These are phyloP conservation scores for Scheffersomyces amazonensis DNA, from an alignment of 805 yeast species.

Conservation along the genomic window DNA sequence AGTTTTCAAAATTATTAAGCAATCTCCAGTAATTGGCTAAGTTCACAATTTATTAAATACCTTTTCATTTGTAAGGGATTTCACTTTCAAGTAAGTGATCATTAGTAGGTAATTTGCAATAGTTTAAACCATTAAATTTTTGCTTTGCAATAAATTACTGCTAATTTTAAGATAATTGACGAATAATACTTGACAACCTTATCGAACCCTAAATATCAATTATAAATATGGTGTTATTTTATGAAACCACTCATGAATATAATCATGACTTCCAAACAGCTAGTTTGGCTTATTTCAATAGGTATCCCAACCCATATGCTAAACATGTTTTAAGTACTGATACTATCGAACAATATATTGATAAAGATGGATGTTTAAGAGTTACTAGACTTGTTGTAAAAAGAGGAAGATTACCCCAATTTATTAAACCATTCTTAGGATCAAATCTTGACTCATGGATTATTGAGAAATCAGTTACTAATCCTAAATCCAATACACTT, in stretches of 20 bases:
- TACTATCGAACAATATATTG: constrained; percentile 61
- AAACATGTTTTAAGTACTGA: constrained; percentile 83
- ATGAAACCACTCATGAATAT: constrained; percentile 28
- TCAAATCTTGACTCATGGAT: constrained; percentile 73
- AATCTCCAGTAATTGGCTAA: no score
- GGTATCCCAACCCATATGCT: constrained; percentile 74
- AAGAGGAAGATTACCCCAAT: constrained; percentile 74
- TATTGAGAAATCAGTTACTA: constrained; percentile 72
- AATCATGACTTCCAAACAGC: constrained; percentile 64
- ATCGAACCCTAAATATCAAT: no score
- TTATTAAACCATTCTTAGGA: constrained; percentile 75
- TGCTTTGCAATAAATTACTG: no score
- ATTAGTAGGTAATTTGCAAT: no score
- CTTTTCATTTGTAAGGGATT: no score
- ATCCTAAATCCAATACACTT: constrained; percentile 55
- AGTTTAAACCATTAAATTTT: no score
- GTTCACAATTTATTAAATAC: no score
- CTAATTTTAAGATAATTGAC: no score
- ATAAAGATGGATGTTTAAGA: constrained; percentile 59
- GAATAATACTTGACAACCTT: no score
- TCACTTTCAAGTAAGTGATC: no score
- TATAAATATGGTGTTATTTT: constrained; percentile 40
- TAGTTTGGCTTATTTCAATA: constrained; percentile 65
- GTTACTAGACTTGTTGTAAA: constrained; percentile 76
- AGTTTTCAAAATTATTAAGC: no score